Evolutionary conservation across 331 rosid genomes (phyloP), one percentile per base, ranked within the genome.

Genomic region (Rosa hybrid): DNA sequence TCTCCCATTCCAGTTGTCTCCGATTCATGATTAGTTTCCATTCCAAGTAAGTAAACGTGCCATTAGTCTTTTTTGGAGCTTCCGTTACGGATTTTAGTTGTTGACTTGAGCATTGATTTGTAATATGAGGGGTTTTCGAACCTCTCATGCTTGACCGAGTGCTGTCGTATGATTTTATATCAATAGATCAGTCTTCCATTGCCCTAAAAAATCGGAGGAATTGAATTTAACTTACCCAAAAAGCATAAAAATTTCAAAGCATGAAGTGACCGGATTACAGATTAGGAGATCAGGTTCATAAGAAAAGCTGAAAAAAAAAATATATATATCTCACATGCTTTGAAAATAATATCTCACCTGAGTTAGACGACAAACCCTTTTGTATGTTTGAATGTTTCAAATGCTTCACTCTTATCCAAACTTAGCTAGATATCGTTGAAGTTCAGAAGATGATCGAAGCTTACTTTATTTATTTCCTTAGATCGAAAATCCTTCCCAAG

Each of bases 401-500:
- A 62, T 71, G 65, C 39, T 60, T 72, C 39, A 8, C 60, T 38
- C 50, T 56, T 75, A 70, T 76, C 64, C 51, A 68, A 27, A 45
- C 27, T 44, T 68, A 63, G 30, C 30, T 25, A 48, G 71, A 54
- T n/a, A 21, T 12, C 12, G 14, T 57, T 57, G 64, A 57, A 80
- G 63, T 69, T 42, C 23, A 21, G 49, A 10, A 17, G 27, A 13
- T 65, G 50, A 71, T 11, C 8, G 54, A 46, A 46, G 27, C 20
- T 53, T 54, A 44, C 76, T 77, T 60, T 44, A 1, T 64, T 64
- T n/a, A 7, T 64, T 64, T n/a, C 13, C 0, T 38, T 16, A 18
- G 72, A 21, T 76, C 46, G 59, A 23, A 25, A 54, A 53, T 23
- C 38, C 77, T 18, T 45, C 7, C 44, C 59, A 74, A 57, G 78